A percentile compares a stretch with the other conserved stretches of the same genome.
Evolutionary conservation across 495 filamentous ascomycete genomes (phyloP).

Genomic region (Aspergillus haitiensis): DNA sequence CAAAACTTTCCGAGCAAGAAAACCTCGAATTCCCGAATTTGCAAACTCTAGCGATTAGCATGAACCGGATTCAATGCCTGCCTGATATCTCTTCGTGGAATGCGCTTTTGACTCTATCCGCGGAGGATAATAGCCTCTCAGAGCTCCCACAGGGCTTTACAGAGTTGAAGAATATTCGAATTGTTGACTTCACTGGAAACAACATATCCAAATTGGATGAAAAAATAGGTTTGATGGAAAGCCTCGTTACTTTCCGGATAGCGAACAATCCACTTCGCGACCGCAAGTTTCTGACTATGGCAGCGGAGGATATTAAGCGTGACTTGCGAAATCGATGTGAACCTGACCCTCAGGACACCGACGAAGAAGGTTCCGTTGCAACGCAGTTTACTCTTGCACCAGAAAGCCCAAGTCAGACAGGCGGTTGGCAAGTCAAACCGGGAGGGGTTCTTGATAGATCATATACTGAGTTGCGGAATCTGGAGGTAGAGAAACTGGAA

Average conservation of each 20-base stretch:
- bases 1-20: constrained; percentile 50
- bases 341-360: constrained; percentile 50
- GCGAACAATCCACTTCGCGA: constrained; percentile 86
- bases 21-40: constrained; percentile 66
- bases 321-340: constrained; percentile 69
- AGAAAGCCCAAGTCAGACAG: constrained; percentile 37
- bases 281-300: constrained; percentile 77
- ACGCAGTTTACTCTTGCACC: constrained; percentile 49
- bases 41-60: constrained; percentile 68
- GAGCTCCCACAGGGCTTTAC: constrained; percentile 74
- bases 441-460: constrained; percentile 75
- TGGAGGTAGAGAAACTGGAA: constrained; percentile 48
- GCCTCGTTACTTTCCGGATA: constrained; percentile 67
- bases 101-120: constrained; percentile 67
- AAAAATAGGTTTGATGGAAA: constrained; percentile 77
- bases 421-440: constrained; percentile 62
- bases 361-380: constrained; percentile 45
- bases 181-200: constrained; percentile 81
- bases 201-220: constrained; percentile 73
- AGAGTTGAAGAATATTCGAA: constrained; percentile 62
- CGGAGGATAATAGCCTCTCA: constrained; percentile 76
- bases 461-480: constrained; percentile 56
- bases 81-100: constrained; percentile 72
- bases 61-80: constrained; percentile 72
- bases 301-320: constrained; percentile 77